Conservation (phyloP, 2,329 filamentous ascomycete genomes). For the Colletotrichum falcatum region DNA sequence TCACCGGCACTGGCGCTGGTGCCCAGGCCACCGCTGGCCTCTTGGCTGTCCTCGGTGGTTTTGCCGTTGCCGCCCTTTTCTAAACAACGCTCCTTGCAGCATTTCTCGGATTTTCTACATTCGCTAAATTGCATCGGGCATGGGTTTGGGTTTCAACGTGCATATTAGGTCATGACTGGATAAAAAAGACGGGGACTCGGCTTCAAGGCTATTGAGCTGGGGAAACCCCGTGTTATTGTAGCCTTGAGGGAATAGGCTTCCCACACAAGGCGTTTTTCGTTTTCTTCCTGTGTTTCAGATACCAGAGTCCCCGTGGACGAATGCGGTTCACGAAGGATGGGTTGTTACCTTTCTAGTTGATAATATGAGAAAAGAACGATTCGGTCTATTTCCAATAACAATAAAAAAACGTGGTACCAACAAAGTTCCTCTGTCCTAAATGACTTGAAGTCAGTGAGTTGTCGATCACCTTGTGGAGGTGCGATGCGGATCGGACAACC, state of each 20-base stretch:
- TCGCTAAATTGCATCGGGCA: constrained; percentile 37
- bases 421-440: not conserved
- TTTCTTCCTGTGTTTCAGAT: constrained; percentile 34
- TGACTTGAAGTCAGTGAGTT: constrained; percentile 20
- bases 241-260: constrained; percentile 25
- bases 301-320: constrained; percentile 32
- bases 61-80: constrained; percentile 40
- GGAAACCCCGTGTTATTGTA: constrained; percentile 7
- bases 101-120: constrained; percentile 38
- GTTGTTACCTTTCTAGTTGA: constrained; percentile 40
- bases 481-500: constrained; percentile 32
- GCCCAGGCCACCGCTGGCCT: constrained; percentile 40
- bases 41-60: constrained; percentile 41
- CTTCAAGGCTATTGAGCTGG: constrained; percentile 22
- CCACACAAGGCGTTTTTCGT: constrained; percentile 38
- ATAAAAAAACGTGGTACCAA: constrained; percentile 10
- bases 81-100: constrained; percentile 30
- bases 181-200: constrained; percentile 40
- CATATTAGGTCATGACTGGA: constrained; percentile 40
- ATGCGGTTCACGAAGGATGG: constrained; percentile 32
- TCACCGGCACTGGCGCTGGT: constrained; percentile 23
- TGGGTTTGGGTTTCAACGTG: constrained; percentile 38
- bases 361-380: constrained; percentile 37
- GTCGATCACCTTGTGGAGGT: constrained; percentile 28
- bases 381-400: constrained; percentile 10